Conservation (phyloP, 2,329 filamentous ascomycete genomes). For the Akanthomyces uredinophilus region DNA sequence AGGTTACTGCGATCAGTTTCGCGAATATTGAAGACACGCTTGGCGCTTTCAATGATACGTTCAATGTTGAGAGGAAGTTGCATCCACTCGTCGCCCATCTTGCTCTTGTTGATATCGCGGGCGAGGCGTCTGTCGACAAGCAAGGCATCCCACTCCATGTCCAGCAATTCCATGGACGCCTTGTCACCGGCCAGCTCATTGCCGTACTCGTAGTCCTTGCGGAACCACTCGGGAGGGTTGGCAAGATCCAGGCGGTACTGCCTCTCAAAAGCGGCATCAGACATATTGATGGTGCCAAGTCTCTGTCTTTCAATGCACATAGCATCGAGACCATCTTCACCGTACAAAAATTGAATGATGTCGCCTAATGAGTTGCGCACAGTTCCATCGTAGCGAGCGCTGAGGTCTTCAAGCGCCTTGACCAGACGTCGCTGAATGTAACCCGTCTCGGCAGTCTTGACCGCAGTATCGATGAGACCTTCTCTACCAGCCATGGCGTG, state of each 20-base stretch:
- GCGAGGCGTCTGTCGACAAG: conserved; percentile 68
- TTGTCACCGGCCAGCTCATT: conserved; percentile 82
- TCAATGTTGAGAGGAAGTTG: conserved; percentile 89
- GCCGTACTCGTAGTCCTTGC: conserved; percentile 62
- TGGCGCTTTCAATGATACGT: conserved; percentile 85
- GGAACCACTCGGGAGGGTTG: conserved; percentile 56
- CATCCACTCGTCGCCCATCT: conserved; percentile 78
- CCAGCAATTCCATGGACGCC: conserved; percentile 79
- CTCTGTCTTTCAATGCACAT: conserved; percentile 89
- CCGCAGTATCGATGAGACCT: conserved; percentile 98
- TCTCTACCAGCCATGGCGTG: conserved; percentile 99
- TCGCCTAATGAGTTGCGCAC: conserved; percentile 96
- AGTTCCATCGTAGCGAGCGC: conserved; percentile 95
- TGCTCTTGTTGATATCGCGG: conserved; percentile 58
- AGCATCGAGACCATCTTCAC: conserved; percentile 93
- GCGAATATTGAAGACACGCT: conserved; percentile 85
- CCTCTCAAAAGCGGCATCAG: conserved; percentile 69
- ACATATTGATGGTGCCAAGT: conserved; percentile 79
- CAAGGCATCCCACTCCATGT: conserved; percentile 81
- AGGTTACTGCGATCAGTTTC: conserved; percentile 82
- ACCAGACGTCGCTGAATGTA: conserved; percentile 98
- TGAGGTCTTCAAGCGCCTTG: conserved; percentile 96
- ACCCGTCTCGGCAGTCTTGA: conserved; percentile 98
- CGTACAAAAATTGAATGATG: conserved; percentile 94
- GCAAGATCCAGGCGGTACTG: conserved; percentile 77